Percentiles rank a stretch among this genome's conserved stretches.
These are phyloP conservation scores for Lupinus albus DNA, from an alignment of 306 rosid genomes.

Conservation along the genomic window DNA sequence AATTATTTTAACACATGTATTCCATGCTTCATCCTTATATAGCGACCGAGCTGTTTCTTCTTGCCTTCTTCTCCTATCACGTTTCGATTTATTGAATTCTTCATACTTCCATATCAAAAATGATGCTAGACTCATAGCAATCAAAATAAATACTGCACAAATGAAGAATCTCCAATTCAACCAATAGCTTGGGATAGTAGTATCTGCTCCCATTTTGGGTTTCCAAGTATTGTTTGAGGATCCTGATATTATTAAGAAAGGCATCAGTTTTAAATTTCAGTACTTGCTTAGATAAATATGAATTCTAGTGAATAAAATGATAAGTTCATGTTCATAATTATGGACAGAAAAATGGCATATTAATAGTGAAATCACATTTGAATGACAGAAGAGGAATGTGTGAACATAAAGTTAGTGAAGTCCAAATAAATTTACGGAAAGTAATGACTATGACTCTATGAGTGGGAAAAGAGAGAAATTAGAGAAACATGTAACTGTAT, in stretches of 20 bases:
- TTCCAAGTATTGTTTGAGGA: conserved; percentile 42
- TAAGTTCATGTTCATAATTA: background rate
- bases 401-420: background rate
- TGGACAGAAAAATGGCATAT: background rate
- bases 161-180: conserved; percentile 84
- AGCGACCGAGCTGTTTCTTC: conserved; percentile 48
- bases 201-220: conserved; percentile 63
- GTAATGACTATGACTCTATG: conserved; percentile 1
- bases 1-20: conserved; percentile 63
- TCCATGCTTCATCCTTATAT: conserved; percentile 79
- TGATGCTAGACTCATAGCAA: conserved; percentile 47
- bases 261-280: conserved; percentile 29
- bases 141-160: conserved; percentile 54
- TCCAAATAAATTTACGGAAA: background rate
- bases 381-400: conserved; percentile 5
- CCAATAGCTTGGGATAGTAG: conserved; percentile 72
- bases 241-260: conserved; percentile 62
- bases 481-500: no score
- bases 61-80: conserved; percentile 45
- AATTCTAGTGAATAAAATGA: conserved; percentile 17
- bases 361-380: background rate
- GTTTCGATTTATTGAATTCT: conserved; percentile 49
- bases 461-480: no score
- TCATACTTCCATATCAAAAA: conserved; percentile 77
- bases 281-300: conserved; percentile 35